Conservation (phyloP, 2,329 filamentous ascomycete genomes). For the Fusarium globosum region DNA sequence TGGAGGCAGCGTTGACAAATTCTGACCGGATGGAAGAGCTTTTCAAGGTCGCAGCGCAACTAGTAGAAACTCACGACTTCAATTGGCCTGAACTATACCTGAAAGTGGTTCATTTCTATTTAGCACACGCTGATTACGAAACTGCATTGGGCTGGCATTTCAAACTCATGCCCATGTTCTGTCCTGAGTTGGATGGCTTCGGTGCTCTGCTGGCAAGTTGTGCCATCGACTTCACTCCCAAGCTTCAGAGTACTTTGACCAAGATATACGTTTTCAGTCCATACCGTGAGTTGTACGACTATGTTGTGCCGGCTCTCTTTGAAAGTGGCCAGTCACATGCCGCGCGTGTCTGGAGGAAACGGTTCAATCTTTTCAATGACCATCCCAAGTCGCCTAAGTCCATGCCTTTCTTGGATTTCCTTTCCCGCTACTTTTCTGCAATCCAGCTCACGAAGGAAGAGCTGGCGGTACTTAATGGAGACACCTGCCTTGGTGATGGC, state of each 20-base stretch:
- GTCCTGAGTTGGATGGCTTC: slow-evolving; percentile 56
- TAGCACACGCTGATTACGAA: slow-evolving; percentile 53
- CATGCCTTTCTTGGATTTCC: slow-evolving; percentile 60
- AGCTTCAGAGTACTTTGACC: slow-evolving; percentile 55
- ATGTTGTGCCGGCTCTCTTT: slow-evolving; percentile 63
- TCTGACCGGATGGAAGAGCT: slow-evolving; percentile 42
- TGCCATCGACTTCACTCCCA: slow-evolving; percentile 50
- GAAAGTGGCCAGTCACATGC: slow-evolving; percentile 56
- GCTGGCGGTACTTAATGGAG: slow-evolving; percentile 33
- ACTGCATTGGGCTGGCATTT: slow-evolving; percentile 61
- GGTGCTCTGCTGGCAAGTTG: slow-evolving; percentile 57
- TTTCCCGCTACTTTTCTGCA: slow-evolving; percentile 58
- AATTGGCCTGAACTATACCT: slow-evolving; percentile 63
- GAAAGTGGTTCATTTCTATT: slow-evolving; percentile 57
- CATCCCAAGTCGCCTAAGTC: slow-evolving; percentile 54
- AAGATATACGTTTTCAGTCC: slow-evolving; percentile 58
- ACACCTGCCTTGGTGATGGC: not conserved
- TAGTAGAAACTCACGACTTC: slow-evolving; percentile 52
- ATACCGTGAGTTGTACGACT: slow-evolving; percentile 61
- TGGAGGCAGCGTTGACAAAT: slow-evolving; percentile 46
- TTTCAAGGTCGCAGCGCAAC: slow-evolving; percentile 45
- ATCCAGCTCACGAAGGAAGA: slow-evolving; percentile 54
- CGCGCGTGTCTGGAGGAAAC: slow-evolving; percentile 61
- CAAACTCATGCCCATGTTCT: slow-evolving; percentile 56
- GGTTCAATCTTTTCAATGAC: slow-evolving; percentile 56